Conservation (phyloP, 2,329 filamentous ascomycete species). For the Ceratocystis smalleyi region DNA sequence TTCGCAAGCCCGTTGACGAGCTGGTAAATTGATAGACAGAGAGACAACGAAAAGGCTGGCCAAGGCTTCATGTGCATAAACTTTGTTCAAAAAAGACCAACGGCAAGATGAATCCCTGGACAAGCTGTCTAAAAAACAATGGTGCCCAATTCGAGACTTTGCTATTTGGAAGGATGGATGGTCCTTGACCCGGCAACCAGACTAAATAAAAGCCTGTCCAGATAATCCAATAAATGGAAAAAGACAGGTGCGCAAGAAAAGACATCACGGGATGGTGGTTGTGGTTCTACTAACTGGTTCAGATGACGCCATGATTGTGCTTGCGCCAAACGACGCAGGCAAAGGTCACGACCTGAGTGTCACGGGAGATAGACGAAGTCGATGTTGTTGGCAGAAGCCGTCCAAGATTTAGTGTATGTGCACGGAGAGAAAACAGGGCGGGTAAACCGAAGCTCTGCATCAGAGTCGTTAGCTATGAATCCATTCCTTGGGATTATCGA, state of each 20-base stretch:
- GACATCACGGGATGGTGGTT: background rate
- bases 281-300: constrained; percentile 12
- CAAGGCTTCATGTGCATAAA: constrained; percentile 4
- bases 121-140: constrained; percentile 1
- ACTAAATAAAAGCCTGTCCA: background rate
- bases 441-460: background rate
- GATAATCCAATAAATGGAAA: background rate
- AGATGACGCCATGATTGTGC: constrained; percentile 13
- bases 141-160: background rate
- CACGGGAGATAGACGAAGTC: background rate
- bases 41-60: background rate
- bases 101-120: background rate
- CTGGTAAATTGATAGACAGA: background rate
- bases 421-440: background rate
- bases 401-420: background rate
- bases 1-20: background rate
- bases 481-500: background rate
- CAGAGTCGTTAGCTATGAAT: background rate
- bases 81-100: background rate
- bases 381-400: background rate
- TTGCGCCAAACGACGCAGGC: constrained; percentile 2
- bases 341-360: background rate
- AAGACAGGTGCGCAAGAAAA: background rate
- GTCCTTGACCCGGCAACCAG: constrained; percentile 1
- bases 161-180: background rate